A percentile compares a stretch with the other conserved stretches of the same genome.
Evolutionary conservation across 768 basidiomycete genomes (phyloP).

Genomic region (Kwoniella newhampshirensis): DNA sequence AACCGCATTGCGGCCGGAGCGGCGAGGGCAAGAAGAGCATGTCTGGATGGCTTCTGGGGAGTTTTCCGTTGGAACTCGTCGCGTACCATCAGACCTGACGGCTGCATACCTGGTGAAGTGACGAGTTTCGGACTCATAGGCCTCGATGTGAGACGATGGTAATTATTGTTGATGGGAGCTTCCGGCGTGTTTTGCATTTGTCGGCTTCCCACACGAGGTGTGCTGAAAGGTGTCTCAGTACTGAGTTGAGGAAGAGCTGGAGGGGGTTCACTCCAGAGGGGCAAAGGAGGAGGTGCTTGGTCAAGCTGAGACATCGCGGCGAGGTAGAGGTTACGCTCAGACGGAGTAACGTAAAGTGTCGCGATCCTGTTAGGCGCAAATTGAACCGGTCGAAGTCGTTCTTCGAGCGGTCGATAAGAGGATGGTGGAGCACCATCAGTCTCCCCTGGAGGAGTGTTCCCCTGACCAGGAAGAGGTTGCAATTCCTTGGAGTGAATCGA

Average conservation of each 20-base stretch:
- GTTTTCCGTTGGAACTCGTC: conserved; percentile 32
- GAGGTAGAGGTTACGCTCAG: conserved; percentile 43
- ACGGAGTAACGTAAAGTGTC: conserved; percentile 42
- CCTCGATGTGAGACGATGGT: conserved; percentile 11
- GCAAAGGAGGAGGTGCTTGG: conserved; percentile 31
- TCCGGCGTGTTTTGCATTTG: conserved; percentile 12
- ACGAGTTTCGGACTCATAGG: conserved; percentile 36
- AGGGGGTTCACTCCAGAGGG: conserved; percentile 42
- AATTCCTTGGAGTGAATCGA: not conserved
- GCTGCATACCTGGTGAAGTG: conserved; percentile 30
- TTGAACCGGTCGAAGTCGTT: conserved; percentile 28
- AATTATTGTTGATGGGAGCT: not conserved
- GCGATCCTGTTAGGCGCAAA: conserved; percentile 36
- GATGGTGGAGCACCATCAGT: conserved; percentile 9
- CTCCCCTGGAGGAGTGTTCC: not conserved
- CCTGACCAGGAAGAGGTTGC: not conserved
- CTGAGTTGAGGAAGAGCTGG: conserved; percentile 29
- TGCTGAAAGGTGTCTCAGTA: conserved; percentile 2
- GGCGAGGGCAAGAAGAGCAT: conserved; percentile 33
- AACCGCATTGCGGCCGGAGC: conserved; percentile 21
- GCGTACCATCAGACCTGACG: conserved; percentile 28
- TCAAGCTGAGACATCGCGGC: conserved; percentile 48
- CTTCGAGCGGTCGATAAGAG: conserved; percentile 5
- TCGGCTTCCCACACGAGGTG: not conserved
- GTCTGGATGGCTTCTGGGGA: conserved; percentile 7